Evolutionary conservation across 306 rosid genomes (phyloP).

Genomic region (Glycine latifolia): DNA sequence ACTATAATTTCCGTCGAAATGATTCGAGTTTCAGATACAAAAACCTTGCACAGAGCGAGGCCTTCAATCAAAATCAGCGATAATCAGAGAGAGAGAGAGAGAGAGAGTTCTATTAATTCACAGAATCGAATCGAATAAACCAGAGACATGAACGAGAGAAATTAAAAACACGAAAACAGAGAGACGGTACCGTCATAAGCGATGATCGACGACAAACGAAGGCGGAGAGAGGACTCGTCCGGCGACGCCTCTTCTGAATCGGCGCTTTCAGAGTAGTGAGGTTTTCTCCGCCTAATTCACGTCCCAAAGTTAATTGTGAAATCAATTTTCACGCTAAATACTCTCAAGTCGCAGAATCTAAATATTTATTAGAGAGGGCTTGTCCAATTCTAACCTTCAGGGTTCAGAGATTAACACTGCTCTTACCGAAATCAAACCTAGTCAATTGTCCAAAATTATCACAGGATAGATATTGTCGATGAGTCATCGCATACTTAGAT

Average conservation of each 20-base stretch:
- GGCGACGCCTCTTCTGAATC: not conserved
- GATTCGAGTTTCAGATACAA: not conserved
- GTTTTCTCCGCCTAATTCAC: not conserved
- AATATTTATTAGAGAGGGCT: not conserved
- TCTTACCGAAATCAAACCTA: not conserved
- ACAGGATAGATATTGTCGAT: not conserved
- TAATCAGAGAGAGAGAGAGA: not conserved
- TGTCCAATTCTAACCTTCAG: not conserved
- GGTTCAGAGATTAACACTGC: too few relatives aligned
- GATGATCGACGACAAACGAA: not conserved
- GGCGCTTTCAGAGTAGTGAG: not conserved
- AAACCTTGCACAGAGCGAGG: not conserved
- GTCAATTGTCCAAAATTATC: not conserved
- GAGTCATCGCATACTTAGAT: not conserved
- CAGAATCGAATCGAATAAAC: not conserved
- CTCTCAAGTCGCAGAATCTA: not conserved
- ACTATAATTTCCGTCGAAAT: not conserved
- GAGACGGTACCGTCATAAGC: constrained; percentile 1
- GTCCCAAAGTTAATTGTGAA: not conserved
- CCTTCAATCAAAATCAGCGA: not conserved
- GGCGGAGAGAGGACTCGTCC: constrained; percentile 12
- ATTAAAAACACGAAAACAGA: not conserved
- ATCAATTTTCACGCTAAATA: not conserved
- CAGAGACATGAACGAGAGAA: not conserved
- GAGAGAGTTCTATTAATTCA: not conserved